Base-by-base conservation (phyloP, 306 rosid genomes). In the Fragaria vesca region DNA sequence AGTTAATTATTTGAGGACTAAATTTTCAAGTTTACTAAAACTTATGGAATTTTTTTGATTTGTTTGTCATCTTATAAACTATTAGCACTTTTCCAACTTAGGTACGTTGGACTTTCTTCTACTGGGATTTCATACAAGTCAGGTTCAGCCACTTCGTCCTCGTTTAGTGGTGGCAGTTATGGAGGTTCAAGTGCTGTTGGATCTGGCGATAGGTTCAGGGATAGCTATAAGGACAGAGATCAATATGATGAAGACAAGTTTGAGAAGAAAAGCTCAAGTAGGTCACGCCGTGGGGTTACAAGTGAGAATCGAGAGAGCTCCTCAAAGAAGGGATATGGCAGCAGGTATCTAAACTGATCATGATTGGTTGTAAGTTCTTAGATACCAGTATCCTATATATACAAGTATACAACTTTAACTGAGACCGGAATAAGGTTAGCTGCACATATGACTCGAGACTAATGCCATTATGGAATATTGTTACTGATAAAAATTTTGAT, bases 81-180 rank as follows among this genome's bases (percentile, higher is more conserved):
- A 51, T 30, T 63, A 71, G 81, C 73, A 76, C 55, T 65, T 51
- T 66, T 57, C 81, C 48, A 72, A 81, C 81, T 73, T 80, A 96
- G 99, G 93, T 96, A 85, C 30, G 2, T 96, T 81, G 99, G 99
- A 80, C 98, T 96, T 83, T 96, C 99, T 65, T 96, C 99, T 79
- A 82, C 94, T 77, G 99, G 99, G 76, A 88, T 93, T 16, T 81
- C 95, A 18, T 80, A 78, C 79, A 96, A 90, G 85, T 86, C 97
- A 65, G 89, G 96, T 72, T 69, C 96, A 62, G 70, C 93, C n/a
- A 82, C 97, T 70, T 69, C 96, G 70, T 60, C 94, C 46, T 83
- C 96, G 0, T 80, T 66, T 61, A 76, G 90, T 69, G 80, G 90
- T 71, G 85, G 79, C 68, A 85, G 84, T 71, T 89, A 90, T 86